Base-by-base conservation (phyloP, 2,329 filamentous ascomycete species). In the Talaromyces sp. region DNA sequence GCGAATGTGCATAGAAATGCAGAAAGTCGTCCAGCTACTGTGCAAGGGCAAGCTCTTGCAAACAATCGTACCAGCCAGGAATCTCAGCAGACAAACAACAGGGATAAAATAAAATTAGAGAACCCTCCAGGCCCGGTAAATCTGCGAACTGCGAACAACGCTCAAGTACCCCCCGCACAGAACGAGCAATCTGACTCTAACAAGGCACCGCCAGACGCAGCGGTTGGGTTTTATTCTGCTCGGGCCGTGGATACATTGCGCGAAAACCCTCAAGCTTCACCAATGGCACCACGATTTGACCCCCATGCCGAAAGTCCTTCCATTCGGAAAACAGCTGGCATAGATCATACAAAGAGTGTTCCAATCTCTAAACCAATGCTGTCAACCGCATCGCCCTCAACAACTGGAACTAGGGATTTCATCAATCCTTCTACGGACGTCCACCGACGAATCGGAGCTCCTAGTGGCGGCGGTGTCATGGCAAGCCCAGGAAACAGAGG, bases 251-350 rank as follows among this genome's bases (percentile, higher is more conserved):
- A 82, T 58, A 78, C 82, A 60, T 70, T 87, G 5, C 79, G 83
- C 6, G 82, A 84, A 60, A 78, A 80, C 65, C 78, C 73, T 46
- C 77, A 79, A 64, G 77, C 71, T 10, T 75, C 77, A 35, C 70
- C 74, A 3, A 73, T 80, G 4, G 72, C 76, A 4, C 79, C 85
- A 13, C 78, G 81, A 26, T 93, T 93, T 73, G 89, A 93, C 67
- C 89, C 89, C 2, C 86, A 86, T 61, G 82, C 86, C 6, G 89
- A 93, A 68, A 91, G 88, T 63, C 92, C 93, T 0, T 95, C 92
- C 0, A 92, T 96, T 70, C 86, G 91, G 63, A 93, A 93, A 71
- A 97, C 93, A 0, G 89, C 89, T 0, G 93, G 93, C 2, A 84
- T 97, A 43, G 91, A 97, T 69, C 91, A 96, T 70, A 86, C 78